These are phyloP conservation scores for Spatholobus suberectus DNA, from an alignment of 306 rosid species.

Conservation along the genomic window DNA sequence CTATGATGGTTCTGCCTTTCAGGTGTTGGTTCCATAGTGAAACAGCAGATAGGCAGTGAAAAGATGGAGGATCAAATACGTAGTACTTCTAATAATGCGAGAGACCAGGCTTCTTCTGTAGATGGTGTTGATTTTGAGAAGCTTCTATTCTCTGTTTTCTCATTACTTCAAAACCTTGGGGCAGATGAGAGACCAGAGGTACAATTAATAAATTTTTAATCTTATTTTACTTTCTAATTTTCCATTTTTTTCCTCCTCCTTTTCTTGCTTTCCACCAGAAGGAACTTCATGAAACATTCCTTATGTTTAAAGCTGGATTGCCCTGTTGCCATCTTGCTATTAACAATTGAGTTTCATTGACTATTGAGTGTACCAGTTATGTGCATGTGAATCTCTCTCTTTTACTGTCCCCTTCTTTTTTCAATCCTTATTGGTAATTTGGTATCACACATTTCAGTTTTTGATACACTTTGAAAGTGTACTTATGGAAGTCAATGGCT, in stretches of 20 bases:
- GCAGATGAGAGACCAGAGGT: conserved; percentile 99
- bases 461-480: background rate
- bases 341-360: background rate
- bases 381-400: background rate
- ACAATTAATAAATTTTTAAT: conserved; percentile 17
- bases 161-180: conserved; percentile 90
- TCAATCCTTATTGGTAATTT: background rate
- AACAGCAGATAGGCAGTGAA: conserved; percentile 52
- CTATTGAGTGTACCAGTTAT: background rate
- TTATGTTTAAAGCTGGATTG: background rate
- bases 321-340: background rate
- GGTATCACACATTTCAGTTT: background rate
- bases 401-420: background rate
- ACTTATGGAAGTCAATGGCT: background rate
- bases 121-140: conserved; percentile 64
- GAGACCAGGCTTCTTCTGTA: conserved; percentile 52
- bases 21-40: conserved; percentile 51
- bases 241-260: background rate
- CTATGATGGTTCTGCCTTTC: conserved; percentile 35
- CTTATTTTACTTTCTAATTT: background rate
- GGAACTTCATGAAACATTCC: conserved; percentile 10
- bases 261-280: background rate
- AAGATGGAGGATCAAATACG: conserved; percentile 49
- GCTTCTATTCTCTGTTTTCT: conserved; percentile 83
- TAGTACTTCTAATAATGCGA: conserved; percentile 44